A percentile compares a stretch with the other conserved stretches of the same genome.
These are phyloP conservation scores for Penicillium paxilli DNA, from an alignment of 495 filamentous ascomycete species.

Conservation along the genomic window DNA sequence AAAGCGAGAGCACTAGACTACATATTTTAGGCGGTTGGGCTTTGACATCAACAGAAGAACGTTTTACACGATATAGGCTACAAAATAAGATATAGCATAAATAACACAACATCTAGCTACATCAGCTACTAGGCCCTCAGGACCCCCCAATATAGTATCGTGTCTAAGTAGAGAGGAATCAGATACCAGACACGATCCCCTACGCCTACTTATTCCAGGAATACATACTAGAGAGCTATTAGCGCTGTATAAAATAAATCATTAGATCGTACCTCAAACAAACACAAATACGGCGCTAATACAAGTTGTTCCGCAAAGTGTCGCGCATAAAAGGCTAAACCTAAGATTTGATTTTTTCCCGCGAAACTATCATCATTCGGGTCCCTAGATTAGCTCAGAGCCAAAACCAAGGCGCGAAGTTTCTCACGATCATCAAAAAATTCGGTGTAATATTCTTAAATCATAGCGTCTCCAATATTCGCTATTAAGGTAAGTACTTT, in stretches of 20 bases:
- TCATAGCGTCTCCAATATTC: slow-evolving; percentile 3
- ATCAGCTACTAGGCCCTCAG: background rate
- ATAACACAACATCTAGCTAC: background rate
- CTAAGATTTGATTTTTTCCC: background rate
- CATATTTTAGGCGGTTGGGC: background rate
- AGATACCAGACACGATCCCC: background rate
- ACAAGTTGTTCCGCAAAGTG: background rate
- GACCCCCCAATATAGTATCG: background rate
- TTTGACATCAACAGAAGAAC: background rate
- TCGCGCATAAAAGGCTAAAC: background rate
- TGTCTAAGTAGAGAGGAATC: slow-evolving; percentile 1
- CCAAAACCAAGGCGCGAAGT: background rate
- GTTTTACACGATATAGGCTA: background rate
- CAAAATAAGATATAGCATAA: background rate
- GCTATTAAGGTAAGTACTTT: background rate
- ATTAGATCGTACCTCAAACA: background rate
- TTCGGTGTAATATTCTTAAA: background rate
- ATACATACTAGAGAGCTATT: background rate
- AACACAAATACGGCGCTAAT: background rate
- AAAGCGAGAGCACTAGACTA: background rate
- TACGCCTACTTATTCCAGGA: background rate
- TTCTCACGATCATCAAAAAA: slow-evolving; percentile 4
- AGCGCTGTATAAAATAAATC: background rate
- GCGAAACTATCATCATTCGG: background rate
- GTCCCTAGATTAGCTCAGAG: background rate